Evolutionary conservation across 1,284 basidiomycete species (phyloP).

Genomic region (Tremellales sp.): DNA sequence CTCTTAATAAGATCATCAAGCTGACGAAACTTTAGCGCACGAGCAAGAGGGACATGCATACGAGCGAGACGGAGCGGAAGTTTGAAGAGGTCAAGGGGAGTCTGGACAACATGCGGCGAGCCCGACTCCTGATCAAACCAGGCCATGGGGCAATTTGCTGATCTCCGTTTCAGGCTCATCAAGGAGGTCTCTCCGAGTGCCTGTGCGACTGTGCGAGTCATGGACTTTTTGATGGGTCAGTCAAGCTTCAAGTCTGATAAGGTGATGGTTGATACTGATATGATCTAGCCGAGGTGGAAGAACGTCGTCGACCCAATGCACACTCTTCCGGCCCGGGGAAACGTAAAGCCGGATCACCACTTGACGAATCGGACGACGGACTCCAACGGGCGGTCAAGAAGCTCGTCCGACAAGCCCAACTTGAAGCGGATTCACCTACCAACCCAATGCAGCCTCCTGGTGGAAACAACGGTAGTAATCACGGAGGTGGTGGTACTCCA

Average conservation of each 20-base stretch:
- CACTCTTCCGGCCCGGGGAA: slow-evolving; percentile 43
- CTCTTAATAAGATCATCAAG: not conserved
- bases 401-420: slow-evolving; percentile 44
- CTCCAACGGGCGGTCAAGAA: slow-evolving; percentile 48
- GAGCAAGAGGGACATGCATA: slow-evolving; percentile 36
- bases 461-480: not conserved
- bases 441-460: slow-evolving; percentile 14
- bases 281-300: slow-evolving; percentile 42
- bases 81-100: slow-evolving; percentile 43
- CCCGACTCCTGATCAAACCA: not conserved
- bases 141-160: not conserved
- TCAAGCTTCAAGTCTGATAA: not conserved
- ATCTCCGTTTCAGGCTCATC: slow-evolving; percentile 32
- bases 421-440: slow-evolving; percentile 38
- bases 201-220: slow-evolving; percentile 46
- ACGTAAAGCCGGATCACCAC: slow-evolving; percentile 30
- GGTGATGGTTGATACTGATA: too few species aligned
- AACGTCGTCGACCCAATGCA: slow-evolving; percentile 35
- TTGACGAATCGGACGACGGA: slow-evolving; percentile 30
- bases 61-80: slow-evolving; percentile 40
- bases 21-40: slow-evolving; percentile 23
- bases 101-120: slow-evolving; percentile 42
- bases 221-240: slow-evolving; percentile 46
- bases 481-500: not conserved
- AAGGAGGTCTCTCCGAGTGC: slow-evolving; percentile 46